Evolutionary conservation across 202 grass and related monocot species (phyloP), one percentile per base, ranked within the genome.

Genomic region (Hordeum pubiflorum): DNA sequence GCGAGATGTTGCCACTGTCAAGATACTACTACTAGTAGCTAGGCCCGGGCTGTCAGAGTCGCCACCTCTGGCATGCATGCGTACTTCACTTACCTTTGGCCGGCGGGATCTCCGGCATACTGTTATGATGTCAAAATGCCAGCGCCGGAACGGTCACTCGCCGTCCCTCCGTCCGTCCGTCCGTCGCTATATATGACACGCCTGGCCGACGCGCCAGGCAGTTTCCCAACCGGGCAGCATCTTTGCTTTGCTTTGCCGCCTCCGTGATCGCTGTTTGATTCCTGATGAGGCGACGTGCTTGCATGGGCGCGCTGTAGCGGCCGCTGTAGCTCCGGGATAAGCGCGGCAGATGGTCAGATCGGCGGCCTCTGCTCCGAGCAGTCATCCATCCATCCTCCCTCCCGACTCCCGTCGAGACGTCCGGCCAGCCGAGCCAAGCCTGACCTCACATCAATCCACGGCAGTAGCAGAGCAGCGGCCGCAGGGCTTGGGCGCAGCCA

Each of bases 271-370:
- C 39, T 40, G 39, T 52, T 52, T 52, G 48, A 52, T 52, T 10
- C 61, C 34, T n/a, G 54, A 81, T n/a, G 66, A 81, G 78, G 12
- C 10, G 61, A 14, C 55, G 55, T 63, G 29, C 40, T 17, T 52
- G 48, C 48, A 52, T 52, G 48, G 48, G 46, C 4, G 17, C 46
- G 29, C 37, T 80, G 62, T 54, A 57, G 74, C 38, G 0, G 13
- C 15, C 6, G 74, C 57, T 73, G 50, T 44, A 65, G 63, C 70
- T 55, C 86, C 86, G 86, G 81, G 86, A 84, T 76, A 76, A 40
- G 86, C 68, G 81, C 85, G 33, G 59, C 52, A 23, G 78, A 68
- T 48, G 33, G n/a, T 12, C 64, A 65, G 66, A 70, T 39, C 70
- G 72, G 31, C 43, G 32, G 82, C 14, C 67, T 43, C 82, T 81